These are phyloP conservation scores for Durio zibethinus DNA, from an alignment of 345 rosid species.

Conservation along the genomic window DNA sequence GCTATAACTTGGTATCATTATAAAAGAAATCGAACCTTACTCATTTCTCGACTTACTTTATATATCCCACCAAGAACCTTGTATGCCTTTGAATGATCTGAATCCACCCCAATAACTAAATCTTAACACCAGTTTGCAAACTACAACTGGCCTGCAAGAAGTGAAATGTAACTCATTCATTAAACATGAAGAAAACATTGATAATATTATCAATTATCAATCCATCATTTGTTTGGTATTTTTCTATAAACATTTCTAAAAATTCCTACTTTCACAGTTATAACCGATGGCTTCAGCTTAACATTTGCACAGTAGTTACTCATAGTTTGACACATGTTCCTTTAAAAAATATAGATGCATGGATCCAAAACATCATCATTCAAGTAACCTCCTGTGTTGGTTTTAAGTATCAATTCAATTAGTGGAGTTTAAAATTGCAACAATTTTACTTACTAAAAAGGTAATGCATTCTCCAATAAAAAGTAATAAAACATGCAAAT, in stretches of 20 bases:
- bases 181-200: background rate
- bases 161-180: background rate
- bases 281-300: background rate
- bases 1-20: background rate
- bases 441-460: background rate
- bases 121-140: conserved; percentile 92
- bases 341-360: background rate
- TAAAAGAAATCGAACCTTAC: conserved; percentile 48
- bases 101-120: conserved; percentile 88
- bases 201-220: background rate
- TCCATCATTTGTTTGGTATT: background rate
- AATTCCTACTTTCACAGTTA: background rate
- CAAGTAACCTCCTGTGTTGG: background rate
- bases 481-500: background rate
- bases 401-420: background rate
- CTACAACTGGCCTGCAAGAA: conserved; percentile 82
- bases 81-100: conserved; percentile 90
- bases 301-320: background rate
- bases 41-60: conserved; percentile 71
- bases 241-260: background rate
- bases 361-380: background rate
- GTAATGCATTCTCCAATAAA: no score
- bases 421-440: background rate
- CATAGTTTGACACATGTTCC: background rate
- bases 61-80: conserved; percentile 93